Conservation (phyloP, 1,139 yeast genomes). For the Suzukiozyma palmioleophila region DNA sequence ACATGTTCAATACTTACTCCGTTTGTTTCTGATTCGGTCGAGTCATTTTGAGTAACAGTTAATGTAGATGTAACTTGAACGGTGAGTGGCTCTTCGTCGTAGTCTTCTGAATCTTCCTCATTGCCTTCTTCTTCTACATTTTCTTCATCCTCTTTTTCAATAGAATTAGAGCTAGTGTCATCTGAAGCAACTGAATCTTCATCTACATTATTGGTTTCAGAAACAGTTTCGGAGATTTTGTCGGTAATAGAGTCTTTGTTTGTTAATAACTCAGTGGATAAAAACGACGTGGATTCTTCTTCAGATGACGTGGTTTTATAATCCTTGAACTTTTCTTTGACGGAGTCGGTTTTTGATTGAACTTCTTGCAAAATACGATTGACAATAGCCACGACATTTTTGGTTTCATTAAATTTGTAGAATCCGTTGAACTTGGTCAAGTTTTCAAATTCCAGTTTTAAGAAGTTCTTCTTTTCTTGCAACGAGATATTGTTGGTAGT, state of each 20-base stretch:
- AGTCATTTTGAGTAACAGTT: slow-evolving; percentile 14
- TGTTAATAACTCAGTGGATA: no score
- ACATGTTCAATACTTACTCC: slow-evolving; percentile 8
- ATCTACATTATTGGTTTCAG: slow-evolving; percentile 5
- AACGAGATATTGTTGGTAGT: slow-evolving; percentile 7
- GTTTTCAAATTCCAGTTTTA: slow-evolving; percentile 26
- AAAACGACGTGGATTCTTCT: not conserved
- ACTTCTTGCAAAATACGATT: slow-evolving; percentile 16
- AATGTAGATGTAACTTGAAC: slow-evolving; percentile 27
- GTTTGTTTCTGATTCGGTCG: slow-evolving; percentile 7
- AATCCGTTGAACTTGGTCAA: slow-evolving; percentile 20
- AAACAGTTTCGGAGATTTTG: not conserved
- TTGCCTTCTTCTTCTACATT: slow-evolving; percentile 6
- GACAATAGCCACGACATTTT: slow-evolving; percentile 18
- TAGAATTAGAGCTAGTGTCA: slow-evolving; percentile 7
- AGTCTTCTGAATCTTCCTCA: slow-evolving; percentile 8
- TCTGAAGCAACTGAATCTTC: slow-evolving; percentile 10
- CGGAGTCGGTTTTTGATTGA: slow-evolving; percentile 1
- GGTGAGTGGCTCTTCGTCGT: slow-evolving; percentile 21
- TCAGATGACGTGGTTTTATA: not conserved
- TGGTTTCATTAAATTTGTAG: slow-evolving; percentile 9
- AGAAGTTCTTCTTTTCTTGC: slow-evolving; percentile 19
- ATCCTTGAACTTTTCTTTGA: slow-evolving; percentile 7
- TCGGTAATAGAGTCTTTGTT: no score
- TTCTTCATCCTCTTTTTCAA: no score